These are phyloP conservation scores for Lindgomyces ingoldianus DNA, from an alignment of 495 filamentous ascomycete genomes.

Conservation along the genomic window DNA sequence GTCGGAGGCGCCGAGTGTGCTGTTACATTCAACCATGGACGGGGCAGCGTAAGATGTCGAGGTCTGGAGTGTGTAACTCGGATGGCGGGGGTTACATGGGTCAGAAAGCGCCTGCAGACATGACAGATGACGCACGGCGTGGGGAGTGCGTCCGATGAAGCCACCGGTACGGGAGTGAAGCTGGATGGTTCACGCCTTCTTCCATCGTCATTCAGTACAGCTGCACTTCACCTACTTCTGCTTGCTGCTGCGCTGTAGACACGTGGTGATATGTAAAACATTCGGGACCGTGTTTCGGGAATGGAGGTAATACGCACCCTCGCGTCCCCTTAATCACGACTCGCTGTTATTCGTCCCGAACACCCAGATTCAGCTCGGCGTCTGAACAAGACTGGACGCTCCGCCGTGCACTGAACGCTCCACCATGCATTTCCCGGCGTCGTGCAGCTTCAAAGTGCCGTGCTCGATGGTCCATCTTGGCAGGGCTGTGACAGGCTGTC, in stretches of 20 bases:
- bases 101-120: background rate
- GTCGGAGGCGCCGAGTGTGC: conserved; percentile 22
- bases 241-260: background rate
- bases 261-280: background rate
- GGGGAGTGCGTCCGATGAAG: too few relatives aligned
- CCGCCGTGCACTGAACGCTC: background rate
- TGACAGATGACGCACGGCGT: conserved; percentile 26
- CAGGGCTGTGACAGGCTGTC: background rate
- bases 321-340: background rate
- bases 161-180: too few relatives aligned
- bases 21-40: conserved; percentile 31
- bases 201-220: too few relatives aligned
- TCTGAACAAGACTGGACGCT: background rate
- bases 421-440: background rate
- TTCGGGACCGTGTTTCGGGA: background rate
- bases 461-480: background rate
- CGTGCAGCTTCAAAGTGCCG: background rate
- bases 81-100: conserved; percentile 23
- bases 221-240: too few relatives aligned
- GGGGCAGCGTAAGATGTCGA: conserved; percentile 30
- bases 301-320: conserved; percentile 1
- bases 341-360: background rate
- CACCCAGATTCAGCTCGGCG: conserved; percentile 10
- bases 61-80: conserved; percentile 1
- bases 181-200: too few relatives aligned